Evolutionary conservation across 192 early-diverging fungal species (phyloP).

Genomic region (Gamsiella multidivaricata): DNA sequence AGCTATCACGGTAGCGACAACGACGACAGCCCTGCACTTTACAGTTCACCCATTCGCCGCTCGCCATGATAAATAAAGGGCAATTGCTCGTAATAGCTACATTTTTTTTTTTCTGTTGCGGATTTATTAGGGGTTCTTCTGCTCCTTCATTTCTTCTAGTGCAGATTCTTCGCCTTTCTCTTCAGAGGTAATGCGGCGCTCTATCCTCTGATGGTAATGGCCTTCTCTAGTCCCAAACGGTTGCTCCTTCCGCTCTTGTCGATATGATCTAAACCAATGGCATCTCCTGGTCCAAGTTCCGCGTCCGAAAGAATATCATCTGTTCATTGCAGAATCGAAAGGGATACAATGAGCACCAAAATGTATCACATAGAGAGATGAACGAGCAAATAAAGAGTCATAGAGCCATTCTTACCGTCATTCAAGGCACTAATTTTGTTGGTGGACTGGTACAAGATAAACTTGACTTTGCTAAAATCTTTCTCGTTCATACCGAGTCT

Average conservation of each 20-base stretch:
- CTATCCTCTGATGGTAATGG: conserved; percentile 58
- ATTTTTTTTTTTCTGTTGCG: no score
- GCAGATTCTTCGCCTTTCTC: not conserved
- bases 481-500: conserved; percentile 84
- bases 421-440: conserved; percentile 25
- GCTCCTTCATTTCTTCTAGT: not conserved
- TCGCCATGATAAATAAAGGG: not conserved
- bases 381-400: no score
- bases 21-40: not conserved
- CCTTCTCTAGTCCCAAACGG: conserved; percentile 48
- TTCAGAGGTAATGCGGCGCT: not conserved
- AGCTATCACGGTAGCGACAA: conserved; percentile 4
- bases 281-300: conserved; percentile 39
- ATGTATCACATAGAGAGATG: not conserved
- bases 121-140: not conserved
- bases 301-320: conserved; percentile 44
- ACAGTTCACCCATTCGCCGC: not conserved
- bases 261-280: conserved; percentile 64
- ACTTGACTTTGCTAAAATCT: conserved; percentile 80
- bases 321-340: not conserved
- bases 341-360: not conserved
- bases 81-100: no score
- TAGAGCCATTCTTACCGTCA: conserved; percentile 25
- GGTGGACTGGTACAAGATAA: conserved; percentile 14
- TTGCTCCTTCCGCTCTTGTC: conserved; percentile 59